Percentiles rank a stretch among this genome's conserved stretches.
phyloP scores from a whole-genome alignment of 2,329 filamentous ascomycete species.

The Cytospora paraplurivora region DNA sequence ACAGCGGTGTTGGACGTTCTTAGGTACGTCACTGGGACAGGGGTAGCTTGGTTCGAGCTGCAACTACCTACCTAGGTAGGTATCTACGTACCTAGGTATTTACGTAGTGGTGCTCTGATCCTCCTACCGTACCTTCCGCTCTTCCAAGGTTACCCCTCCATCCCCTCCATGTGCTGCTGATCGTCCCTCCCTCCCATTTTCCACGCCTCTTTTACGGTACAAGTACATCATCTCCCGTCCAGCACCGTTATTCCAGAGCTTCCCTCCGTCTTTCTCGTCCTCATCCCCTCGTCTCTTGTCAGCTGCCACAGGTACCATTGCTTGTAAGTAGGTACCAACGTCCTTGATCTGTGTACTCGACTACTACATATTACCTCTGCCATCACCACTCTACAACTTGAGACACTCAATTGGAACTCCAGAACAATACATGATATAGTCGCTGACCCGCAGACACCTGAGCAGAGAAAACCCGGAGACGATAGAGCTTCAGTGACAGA shows the following conservation, averaged over 20 bases:
- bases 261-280: conserved; percentile 1
- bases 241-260: background rate
- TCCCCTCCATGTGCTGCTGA: background rate
- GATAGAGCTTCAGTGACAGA: background rate
- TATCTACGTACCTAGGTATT: background rate
- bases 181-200: background rate
- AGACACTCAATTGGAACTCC: background rate
- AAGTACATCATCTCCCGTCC: background rate
- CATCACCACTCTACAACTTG: background rate
- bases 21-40: background rate
- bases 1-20: background rate
- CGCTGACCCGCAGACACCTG: background rate
- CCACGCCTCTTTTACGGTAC: background rate
- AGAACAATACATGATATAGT: background rate
- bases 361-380: background rate
- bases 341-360: too few species aligned
- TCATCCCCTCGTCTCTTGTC: conserved; percentile 3
- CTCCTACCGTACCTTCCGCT: background rate
- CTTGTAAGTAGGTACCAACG: background rate
- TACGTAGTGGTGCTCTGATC: background rate
- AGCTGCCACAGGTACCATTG: background rate
- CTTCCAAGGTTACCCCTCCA: background rate
- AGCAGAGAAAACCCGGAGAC: background rate
- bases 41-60: background rate
- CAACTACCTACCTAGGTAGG: background rate